Evolutionary conservation across 768 basidiomycete genomes (phyloP), one percentile per base, ranked within the genome.

Genomic region (Tylopilus sp.): DNA sequence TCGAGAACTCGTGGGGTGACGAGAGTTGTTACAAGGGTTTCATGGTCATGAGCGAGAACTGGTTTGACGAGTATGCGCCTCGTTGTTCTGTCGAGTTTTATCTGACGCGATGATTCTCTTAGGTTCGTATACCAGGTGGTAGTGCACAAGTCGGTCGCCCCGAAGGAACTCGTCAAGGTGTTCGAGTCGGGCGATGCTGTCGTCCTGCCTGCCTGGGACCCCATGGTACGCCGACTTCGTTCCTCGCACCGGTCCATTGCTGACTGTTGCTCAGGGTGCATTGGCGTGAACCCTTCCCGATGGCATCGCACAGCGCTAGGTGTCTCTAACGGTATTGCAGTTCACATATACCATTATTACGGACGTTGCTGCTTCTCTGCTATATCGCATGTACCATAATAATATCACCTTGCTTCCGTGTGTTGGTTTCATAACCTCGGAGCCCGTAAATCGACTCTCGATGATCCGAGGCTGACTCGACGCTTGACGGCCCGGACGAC

Each of bases 1-100:
- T 98, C 19, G 96, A 98, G 78, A 98, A 98, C 74, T 89, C 86
- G 4, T 98, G 96, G 96, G 89, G 91, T 16, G 83, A 85, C 25
- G 72, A 73, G 0, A 78, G 77, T 0, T 88, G 93, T 24, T 77
- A 92, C 59, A 85, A 92, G 60, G 95, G 95, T 7, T 95, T 84
- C 72, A 92, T 89, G 72, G 83, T 96, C 62, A 95, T 96, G 92
- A 90, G 85, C 45, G 89, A 91, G 59, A 75, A 74, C 38, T 98
- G 96, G 95, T 98, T 98, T 71, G 85, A 87, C 51, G 78, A 98
- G 87, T 92, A 61, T 63, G 88, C 77, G 6, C 46, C 52, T 42
- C 49, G 48, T 46, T 16, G 29, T 12, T 11, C 21, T 17, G 41
- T 14, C 36, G 31, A 21, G 41, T 41, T 33, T 31, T 26, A 28